Evolutionary conservation across 148 eudicot species (phyloP), one percentile per base, ranked within the genome.

Genomic region (Bassia scoparia): DNA sequence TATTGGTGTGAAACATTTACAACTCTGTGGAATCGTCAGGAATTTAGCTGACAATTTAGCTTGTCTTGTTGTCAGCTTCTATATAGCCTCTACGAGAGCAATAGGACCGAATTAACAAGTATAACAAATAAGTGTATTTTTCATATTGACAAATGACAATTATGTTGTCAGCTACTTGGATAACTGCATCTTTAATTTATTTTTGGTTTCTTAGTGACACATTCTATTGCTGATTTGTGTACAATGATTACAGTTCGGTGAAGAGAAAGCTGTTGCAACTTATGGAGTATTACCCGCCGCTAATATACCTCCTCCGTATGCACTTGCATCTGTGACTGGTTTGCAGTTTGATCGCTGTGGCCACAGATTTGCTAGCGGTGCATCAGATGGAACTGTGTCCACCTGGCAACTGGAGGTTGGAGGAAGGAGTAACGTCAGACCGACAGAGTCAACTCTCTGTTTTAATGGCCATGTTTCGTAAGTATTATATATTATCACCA

Each of bases 321-420:
- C 94, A 71, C 96, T 96, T 84, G 94, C 99, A 70, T 87, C 97
- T 50, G 79, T 92, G 63, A 85, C 92, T 58, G 84, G 91, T 67
- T 85, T 90, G 86, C 87, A 85, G 59, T 90, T 92, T 85, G 97
- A 96, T 78, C 78, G 84, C 58, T 92, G 83, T 76, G 99, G 99
- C 59, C 96, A 96, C 44, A 81, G 97, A 83, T 96, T 96, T 77
- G 89, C 93, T 26, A 88, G 94, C 77, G 89, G 85, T 82, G 97
- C 99, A 76, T 87, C 84, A 75, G 99, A 96, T 89, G 99, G 99
- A 79, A 90, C 96, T 54, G 91, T 96, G 24, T 88, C 92, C 83
- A 84, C 97, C 43, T 96, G 99, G 99, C 97, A 96, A 85, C 88
- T 96, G 77, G 99, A 92, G 85, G 97, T 92, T 43, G 99, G 97